Conservation (phyloP, 2,329 filamentous ascomycete genomes). For the Alternaria hordeiaustralica region DNA sequence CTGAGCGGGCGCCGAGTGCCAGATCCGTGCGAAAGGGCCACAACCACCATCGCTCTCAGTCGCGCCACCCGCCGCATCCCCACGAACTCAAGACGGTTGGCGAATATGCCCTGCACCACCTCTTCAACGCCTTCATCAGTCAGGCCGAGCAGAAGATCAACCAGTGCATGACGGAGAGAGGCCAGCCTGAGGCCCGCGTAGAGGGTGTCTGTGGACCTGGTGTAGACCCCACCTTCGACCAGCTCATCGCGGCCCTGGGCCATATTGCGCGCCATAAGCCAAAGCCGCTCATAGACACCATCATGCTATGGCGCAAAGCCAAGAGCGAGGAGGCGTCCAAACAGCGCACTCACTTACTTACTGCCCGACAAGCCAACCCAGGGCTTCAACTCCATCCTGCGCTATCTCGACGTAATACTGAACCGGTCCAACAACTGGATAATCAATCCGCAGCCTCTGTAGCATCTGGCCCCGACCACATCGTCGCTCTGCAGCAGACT, state of each 20-base stretch:
- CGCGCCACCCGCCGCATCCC: slow-evolving; percentile 67
- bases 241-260: slow-evolving; percentile 89
- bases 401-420: slow-evolving; percentile 47
- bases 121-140: slow-evolving; percentile 96
- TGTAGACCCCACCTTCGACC: slow-evolving; percentile 87
- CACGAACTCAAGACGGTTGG: slow-evolving; percentile 91
- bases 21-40: slow-evolving; percentile 76
- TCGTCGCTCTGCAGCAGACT: slow-evolving; percentile 67
- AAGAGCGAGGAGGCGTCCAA: slow-evolving; percentile 82
- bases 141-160: slow-evolving; percentile 97
- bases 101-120: slow-evolving; percentile 94
- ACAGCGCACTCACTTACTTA: slow-evolving; percentile 40
- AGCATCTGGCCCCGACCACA: slow-evolving; percentile 37
- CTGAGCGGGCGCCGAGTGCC: slow-evolving; percentile 57
- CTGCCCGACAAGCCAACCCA: slow-evolving; percentile 38
- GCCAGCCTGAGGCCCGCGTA: slow-evolving; percentile 81
- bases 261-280: slow-evolving; percentile 95
- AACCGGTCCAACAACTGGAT: slow-evolving; percentile 40
- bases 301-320: slow-evolving; percentile 97
- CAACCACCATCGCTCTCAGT: slow-evolving; percentile 76
- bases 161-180: slow-evolving; percentile 79
- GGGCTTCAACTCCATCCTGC: slow-evolving; percentile 28
- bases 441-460: slow-evolving; percentile 31
- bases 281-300: slow-evolving; percentile 92
- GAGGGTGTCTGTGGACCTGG: slow-evolving; percentile 91